Base-by-base conservation (phyloP, 2,329 filamentous ascomycete genomes). In the Harringtonia aguacate region DNA sequence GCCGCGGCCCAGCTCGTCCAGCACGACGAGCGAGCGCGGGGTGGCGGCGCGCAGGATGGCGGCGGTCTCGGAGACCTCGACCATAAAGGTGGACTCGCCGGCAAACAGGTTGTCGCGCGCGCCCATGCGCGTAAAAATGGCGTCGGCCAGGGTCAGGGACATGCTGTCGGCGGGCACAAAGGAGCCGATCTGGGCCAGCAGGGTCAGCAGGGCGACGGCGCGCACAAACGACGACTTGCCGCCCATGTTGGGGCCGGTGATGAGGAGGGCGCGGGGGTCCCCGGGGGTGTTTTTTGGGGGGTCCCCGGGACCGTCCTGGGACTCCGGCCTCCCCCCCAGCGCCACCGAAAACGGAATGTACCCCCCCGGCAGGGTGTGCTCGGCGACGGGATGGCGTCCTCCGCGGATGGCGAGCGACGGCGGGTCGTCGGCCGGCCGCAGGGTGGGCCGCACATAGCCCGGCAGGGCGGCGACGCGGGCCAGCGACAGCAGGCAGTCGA, bases 161-260 rank as follows among this genome's bases (percentile, higher is more conserved):
- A 90, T 79, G 3, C 77, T 72, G 24, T 74, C 70, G 20, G 90
- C 90, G 2, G 92, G 92, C 1, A 98, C 88, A 61, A 89, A 98
- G 31, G 86, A 94, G 41, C 92, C 92, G 50, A 95, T 84, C 59
- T 98, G 92, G 8, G 87, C 88, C 68, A 98, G 89, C 55, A 98
- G 89, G 39, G 84, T 77, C 50, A 97, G 87, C 8, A 98, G 77
- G 10, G 92, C 90, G 36, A 94, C 80, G 52, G 89, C 86, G 43
- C 92, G 86, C 20, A 98, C 90, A 61, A 95, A 98, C 46, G 84
- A 92, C n/a, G 87, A 95, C 60, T 98, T 98, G 45, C 92, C 92
- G 55, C 92, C 92, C 92, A 98, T 98, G 66, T 98, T 98, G 27
- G 92, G 92, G 0, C 92, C 92, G 0, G 92, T 98, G 55, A 98